Percentiles rank a stretch among this genome's conserved stretches.
These are phyloP conservation scores for Dendrocalamus sinicus DNA, from an alignment of 176 grass and related monocot species.

Conservation along the genomic window DNA sequence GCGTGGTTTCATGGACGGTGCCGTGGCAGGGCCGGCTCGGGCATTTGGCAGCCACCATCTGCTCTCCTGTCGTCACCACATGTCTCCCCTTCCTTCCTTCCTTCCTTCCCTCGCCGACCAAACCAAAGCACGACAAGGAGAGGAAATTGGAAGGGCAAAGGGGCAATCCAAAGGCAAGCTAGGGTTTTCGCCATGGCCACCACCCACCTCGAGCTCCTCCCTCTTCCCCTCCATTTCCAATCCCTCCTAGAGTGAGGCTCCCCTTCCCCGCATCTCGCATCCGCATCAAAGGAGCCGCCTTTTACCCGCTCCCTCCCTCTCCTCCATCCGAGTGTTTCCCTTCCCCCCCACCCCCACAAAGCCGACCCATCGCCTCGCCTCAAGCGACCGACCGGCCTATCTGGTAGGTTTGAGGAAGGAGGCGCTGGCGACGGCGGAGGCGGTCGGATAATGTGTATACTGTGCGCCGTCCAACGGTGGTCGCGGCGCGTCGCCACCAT, in stretches of 20 bases:
- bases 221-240: conserved; percentile 19
- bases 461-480: conserved; percentile 95
- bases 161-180: conserved; percentile 34
- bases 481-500: conserved; percentile 89
- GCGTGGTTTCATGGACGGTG: no score
- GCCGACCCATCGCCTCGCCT: conserved; percentile 33
- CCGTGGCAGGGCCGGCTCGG: no score
- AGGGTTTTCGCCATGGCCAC: conserved; percentile 71
- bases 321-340: conserved; percentile 45
- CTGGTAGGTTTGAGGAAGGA: conserved; percentile 2
- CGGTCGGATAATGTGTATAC: conserved; percentile 91
- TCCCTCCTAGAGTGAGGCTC: conserved; percentile 2
- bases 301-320: conserved; percentile 31
- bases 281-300: conserved; percentile 35
- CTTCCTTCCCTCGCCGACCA: no score
- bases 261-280: conserved; percentile 42
- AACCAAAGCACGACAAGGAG: no score
- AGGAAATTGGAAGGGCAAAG: neutral
- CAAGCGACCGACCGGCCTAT: neutral
- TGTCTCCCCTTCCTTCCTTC: no score
- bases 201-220: conserved; percentile 38
- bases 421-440: conserved; percentile 57
- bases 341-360: neutral
- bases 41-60: no score
- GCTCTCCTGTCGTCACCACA: no score